Percentiles rank a stretch among this genome's conserved stretches.
phyloP scores from a whole-genome alignment of 441 rosid species.

The Euphorbia schlechtendalii region DNA sequence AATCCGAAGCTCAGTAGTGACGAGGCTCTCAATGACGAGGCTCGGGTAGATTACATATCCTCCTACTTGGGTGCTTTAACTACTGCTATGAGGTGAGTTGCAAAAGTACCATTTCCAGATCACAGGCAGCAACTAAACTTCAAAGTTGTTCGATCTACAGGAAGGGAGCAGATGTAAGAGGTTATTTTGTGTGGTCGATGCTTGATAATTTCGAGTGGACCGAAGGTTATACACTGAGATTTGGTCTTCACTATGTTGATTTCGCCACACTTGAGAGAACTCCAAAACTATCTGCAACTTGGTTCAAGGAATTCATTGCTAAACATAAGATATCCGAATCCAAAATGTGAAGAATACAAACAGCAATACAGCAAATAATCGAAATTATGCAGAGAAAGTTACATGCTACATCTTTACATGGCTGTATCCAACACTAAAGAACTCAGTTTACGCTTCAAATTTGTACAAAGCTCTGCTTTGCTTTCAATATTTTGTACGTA shows the following conservation, averaged over 20 bases:
- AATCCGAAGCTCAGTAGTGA: slow-evolving; percentile 23
- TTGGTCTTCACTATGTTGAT: slow-evolving; percentile 31
- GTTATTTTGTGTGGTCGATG: slow-evolving; percentile 33
- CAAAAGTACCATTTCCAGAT: too few species aligned
- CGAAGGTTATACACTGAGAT: slow-evolving; percentile 27
- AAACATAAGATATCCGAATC: slow-evolving; percentile 1
- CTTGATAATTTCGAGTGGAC: slow-evolving; percentile 37
- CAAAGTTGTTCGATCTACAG: slow-evolving; percentile 5
- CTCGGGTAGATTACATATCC: slow-evolving; percentile 44
- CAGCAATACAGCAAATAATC: not conserved
- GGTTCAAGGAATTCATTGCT: slow-evolving; percentile 23
- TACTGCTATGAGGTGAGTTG: slow-evolving; percentile 43
- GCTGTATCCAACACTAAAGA: not conserved
- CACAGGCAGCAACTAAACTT: too few species aligned
- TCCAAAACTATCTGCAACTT: slow-evolving; percentile 29
- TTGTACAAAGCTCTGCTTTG: not conserved
- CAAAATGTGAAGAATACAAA: not conserved
- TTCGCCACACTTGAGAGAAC: slow-evolving; percentile 25
- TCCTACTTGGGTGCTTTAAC: slow-evolving; percentile 39
- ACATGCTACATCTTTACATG: not conserved
- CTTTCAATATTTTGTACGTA: not conserved
- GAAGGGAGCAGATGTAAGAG: slow-evolving; percentile 31
- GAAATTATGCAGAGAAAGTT: too few species aligned
- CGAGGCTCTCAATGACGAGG: slow-evolving; percentile 35
- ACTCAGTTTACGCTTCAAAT: not conserved